These are phyloP conservation scores for Diaporthe citriasiana DNA, from an alignment of 2,329 filamentous ascomycete species.

Conservation along the genomic window DNA sequence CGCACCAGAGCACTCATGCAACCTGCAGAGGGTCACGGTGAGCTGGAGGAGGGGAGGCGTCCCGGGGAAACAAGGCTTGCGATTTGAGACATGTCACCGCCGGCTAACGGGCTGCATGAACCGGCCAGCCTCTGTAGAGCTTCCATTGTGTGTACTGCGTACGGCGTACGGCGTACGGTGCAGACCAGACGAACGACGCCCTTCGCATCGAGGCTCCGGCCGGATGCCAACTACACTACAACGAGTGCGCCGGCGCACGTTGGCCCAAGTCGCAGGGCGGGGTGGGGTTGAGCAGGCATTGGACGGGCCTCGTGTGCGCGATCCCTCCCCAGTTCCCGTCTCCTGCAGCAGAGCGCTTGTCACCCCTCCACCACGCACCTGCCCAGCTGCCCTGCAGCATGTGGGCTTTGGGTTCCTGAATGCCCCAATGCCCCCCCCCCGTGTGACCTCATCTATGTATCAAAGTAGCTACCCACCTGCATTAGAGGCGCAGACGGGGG, in stretches of 20 bases:
- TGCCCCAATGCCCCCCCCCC: conserved; percentile 15
- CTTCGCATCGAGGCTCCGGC: conserved; percentile 24
- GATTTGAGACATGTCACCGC: conserved; percentile 14
- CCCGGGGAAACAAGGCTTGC: conserved; percentile 19
- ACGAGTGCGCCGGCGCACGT: neutral
- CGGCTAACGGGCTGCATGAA: conserved; percentile 13
- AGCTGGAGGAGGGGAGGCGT: conserved; percentile 27
- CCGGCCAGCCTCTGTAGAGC: neutral
- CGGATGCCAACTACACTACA: neutral
- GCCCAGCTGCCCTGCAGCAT: conserved; percentile 36
- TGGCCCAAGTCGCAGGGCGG: conserved; percentile 10
- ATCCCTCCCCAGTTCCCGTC: conserved; percentile 34
- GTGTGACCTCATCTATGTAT: conserved; percentile 42
- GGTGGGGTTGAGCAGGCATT: conserved; percentile 32
- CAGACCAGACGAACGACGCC: conserved; percentile 8
- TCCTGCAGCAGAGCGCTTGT: conserved; percentile 42
- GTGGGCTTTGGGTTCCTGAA: conserved; percentile 41
- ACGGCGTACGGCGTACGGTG: neutral
- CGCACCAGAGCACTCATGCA: conserved; percentile 25
- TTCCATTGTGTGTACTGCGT: neutral
- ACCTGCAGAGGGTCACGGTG: conserved; percentile 16
- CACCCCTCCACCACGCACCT: conserved; percentile 39
- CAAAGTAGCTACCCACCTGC: conserved; percentile 38
- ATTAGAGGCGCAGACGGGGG: conserved; percentile 33
- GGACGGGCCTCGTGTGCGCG: conserved; percentile 28